Evolutionary conservation across 2,329 filamentous ascomycete species (phyloP), one percentile per base, ranked within the genome.

Genomic region (Hymenoscyphus fructigenus): DNA sequence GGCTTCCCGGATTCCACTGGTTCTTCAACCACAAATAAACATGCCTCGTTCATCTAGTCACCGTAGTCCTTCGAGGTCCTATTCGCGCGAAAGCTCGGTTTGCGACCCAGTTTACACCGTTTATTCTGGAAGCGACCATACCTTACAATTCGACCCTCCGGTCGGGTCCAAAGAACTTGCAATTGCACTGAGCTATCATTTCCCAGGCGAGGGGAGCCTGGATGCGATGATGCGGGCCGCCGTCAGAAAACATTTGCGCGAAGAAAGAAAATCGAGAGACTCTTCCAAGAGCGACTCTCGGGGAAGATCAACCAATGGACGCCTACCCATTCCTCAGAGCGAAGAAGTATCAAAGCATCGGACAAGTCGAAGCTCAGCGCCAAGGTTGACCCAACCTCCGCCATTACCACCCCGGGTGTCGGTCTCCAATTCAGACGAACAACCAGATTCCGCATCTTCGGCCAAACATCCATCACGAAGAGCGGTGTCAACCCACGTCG

Each of bases 181-280:
- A 34, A 28, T 62, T 41, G 60, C 60, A 20, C 20, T 62, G 55
- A 62, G 60, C 23, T 58, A 57, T 28, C 34, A 62, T 20, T 62
- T 62, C 38, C 60, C 60, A 28, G 44, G 15, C 12, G 29, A 57
- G 41, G 41, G 36, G 10, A 57, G 34, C 23, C 20, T 62, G 17
- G 60, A 57, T 20, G 53, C 26, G 23, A 62, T 41, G 53, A 57
- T 62, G 55, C 60, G 41, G 29, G 60, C 60, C 23, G 53, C 60
- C 26, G 41, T 57, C 1, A 29, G n/a, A 12, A 44, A 57, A 15
- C 57, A 23, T 23, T 41, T 59, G 12, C 57, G 36, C 20, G 57
- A 58, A 14, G 47, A 53, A 26, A 53, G 47, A 53, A 53, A 23
- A 26, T 53, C 20, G 26, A 23, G 47, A 53, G 47, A 26, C 14